phyloP scores from a whole-genome alignment of 768 basidiomycete species.

The Gloeophyllum trabeum region DNA sequence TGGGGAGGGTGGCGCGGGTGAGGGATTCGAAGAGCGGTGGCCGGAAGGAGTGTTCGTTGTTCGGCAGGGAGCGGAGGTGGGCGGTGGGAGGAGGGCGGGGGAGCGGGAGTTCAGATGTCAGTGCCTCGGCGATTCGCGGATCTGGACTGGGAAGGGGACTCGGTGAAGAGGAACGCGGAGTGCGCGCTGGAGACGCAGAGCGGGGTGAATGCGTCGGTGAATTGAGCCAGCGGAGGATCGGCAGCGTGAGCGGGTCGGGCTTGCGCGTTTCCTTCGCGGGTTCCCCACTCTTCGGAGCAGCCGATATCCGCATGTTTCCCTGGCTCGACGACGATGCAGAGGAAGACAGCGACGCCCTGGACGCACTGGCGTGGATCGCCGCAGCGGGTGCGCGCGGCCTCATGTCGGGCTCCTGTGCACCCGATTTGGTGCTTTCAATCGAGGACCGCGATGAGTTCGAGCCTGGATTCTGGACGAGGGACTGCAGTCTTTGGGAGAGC shows the following conservation, averaged over 20 bases:
- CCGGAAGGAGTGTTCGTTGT: slow-evolving; percentile 28
- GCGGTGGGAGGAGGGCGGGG: slow-evolving; percentile 13
- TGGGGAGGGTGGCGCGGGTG: slow-evolving; percentile 52
- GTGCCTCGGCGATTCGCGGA: too few species aligned
- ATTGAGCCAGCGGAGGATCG: neutral
- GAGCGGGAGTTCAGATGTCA: too few species aligned
- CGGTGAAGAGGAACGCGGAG: slow-evolving; percentile 7
- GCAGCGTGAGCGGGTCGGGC: too few species aligned
- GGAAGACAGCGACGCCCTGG: too few species aligned
- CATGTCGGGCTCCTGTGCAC: neutral
- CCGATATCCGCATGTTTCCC: too few species aligned
- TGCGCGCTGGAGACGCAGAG: slow-evolving; percentile 13
- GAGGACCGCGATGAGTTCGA: neutral
- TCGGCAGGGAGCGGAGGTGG: slow-evolving; percentile 17
- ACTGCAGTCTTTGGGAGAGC: neutral
- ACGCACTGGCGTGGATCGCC: neutral
- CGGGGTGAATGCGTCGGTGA: slow-evolving; percentile 5
- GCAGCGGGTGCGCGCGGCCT: neutral
- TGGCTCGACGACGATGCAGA: too few species aligned
- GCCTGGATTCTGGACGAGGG: neutral
- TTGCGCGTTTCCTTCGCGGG: too few species aligned
- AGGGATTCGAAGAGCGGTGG: slow-evolving; percentile 43
- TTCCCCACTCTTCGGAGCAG: too few species aligned
- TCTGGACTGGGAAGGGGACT: too few species aligned
- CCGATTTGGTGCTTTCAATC: too few species aligned